phyloP scores from a whole-genome alignment of 1,284 basidiomycete species.

The Abortiporus biennis region DNA sequence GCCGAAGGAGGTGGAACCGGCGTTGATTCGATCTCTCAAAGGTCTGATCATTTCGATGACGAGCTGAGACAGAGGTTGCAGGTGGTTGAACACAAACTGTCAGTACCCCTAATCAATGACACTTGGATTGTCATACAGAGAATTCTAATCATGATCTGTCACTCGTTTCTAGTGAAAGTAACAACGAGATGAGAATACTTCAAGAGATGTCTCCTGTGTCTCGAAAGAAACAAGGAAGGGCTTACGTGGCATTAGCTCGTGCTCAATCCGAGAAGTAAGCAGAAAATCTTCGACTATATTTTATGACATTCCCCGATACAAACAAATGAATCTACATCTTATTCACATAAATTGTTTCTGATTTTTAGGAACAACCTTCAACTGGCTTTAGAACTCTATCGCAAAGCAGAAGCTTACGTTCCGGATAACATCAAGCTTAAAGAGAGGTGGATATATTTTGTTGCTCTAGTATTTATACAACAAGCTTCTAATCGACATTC shows the following conservation, averaged over 20 bases:
- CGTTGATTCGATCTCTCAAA: no score
- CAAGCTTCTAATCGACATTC: slow-evolving; percentile 32
- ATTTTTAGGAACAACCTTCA: slow-evolving; percentile 73
- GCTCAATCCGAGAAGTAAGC: slow-evolving; percentile 72
- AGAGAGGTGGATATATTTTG: slow-evolving; percentile 74
- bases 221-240: slow-evolving; percentile 69
- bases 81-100: slow-evolving; percentile 71
- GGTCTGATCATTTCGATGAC: slow-evolving; percentile 32
- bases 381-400: slow-evolving; percentile 67
- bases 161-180: slow-evolving; percentile 40
- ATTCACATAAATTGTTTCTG: no score
- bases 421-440: slow-evolving; percentile 74
- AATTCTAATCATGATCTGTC: no score
- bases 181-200: slow-evolving; percentile 50
- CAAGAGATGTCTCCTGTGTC: slow-evolving; percentile 62
- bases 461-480: slow-evolving; percentile 50
- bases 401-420: slow-evolving; percentile 69
- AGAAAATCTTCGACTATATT: neutral
- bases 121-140: slow-evolving; percentile 9
- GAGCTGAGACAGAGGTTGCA: slow-evolving; percentile 56
- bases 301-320: no score
- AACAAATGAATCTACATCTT: neutral
- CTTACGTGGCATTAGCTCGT: slow-evolving; percentile 69
- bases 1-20: no score
- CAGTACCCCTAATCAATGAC: slow-evolving; percentile 21